Percentiles rank a stretch among this genome's conserved stretches.
These are phyloP conservation scores for Clausena lansium DNA, from an alignment of 345 rosid genomes.

Conservation along the genomic window DNA sequence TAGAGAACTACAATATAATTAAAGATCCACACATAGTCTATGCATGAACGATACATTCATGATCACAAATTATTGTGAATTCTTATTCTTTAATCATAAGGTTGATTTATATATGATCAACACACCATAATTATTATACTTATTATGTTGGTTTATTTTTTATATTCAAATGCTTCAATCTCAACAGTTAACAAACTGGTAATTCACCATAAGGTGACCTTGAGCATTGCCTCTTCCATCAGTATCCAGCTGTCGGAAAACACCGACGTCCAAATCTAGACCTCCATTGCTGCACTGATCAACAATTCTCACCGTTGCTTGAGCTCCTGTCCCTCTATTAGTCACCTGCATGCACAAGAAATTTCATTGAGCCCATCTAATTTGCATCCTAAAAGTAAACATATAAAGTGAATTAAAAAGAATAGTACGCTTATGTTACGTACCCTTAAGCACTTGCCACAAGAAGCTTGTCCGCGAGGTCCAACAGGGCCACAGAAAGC, in stretches of 20 bases:
- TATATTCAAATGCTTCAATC: neutral
- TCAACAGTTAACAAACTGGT: neutral
- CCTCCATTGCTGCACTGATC: conserved; percentile 74
- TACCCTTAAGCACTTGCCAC: conserved; percentile 58
- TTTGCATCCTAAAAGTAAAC: neutral
- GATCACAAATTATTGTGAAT: too few species aligned
- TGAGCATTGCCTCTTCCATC: conserved; percentile 39
- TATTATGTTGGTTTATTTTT: too few species aligned
- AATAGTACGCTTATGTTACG: neutral
- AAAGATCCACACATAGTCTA: too few species aligned
- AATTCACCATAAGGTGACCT: neutral
- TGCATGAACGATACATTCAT: too few species aligned
- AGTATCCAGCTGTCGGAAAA: conserved; percentile 44
- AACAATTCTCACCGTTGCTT: conserved; percentile 52
- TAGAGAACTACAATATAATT: too few species aligned
- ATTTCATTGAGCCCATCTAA: neutral
- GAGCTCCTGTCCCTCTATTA: conserved; percentile 44
- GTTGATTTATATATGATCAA: too few species aligned
- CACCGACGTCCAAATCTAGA: conserved; percentile 44
- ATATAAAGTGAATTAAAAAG: too few species aligned
- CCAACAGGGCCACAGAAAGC: conserved; percentile 65
- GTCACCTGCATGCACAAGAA: conserved; percentile 37
- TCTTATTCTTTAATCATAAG: too few species aligned
- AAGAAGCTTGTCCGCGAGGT: conserved; percentile 54
- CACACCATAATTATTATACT: too few species aligned